These are phyloP conservation scores for Scopulariopsis brevicaulis DNA, from an alignment of 2,329 filamentous ascomycete genomes.

Conservation along the genomic window DNA sequence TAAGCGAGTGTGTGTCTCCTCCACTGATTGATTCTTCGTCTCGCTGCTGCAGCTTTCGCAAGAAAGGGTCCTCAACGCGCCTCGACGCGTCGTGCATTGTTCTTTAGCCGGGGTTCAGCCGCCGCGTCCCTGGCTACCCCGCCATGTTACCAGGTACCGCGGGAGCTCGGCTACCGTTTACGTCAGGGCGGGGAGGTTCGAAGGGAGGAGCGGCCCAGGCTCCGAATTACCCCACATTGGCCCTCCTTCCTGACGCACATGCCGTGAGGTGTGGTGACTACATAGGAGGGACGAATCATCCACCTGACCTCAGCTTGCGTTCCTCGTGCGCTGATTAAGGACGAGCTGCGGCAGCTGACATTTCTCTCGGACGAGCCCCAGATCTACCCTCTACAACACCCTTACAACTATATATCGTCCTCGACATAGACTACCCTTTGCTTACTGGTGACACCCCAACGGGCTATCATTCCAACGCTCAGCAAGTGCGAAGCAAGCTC, in stretches of 20 bases:
- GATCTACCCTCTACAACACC: too few relatives aligned
- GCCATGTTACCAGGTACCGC: neutral
- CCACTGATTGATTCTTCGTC: neutral
- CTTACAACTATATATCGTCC: too few relatives aligned
- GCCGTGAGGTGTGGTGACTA: neutral
- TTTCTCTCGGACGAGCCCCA: neutral
- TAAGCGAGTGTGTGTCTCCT: neutral
- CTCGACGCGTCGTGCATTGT: neutral
- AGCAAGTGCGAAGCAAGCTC: too few relatives aligned
- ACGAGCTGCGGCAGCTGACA: neutral
- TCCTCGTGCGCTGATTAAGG: neutral
- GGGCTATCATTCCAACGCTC: too few relatives aligned
- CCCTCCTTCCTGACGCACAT: neutral
- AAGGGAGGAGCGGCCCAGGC: neutral
- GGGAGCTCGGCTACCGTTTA: neutral
- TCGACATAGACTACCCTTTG: too few relatives aligned
- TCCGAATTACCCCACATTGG: neutral
- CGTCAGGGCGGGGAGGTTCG: neutral
- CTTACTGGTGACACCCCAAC: too few relatives aligned
- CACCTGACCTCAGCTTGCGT: neutral
- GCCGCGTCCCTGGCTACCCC: neutral
- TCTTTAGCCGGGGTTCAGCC: neutral
- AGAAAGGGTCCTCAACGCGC: neutral
- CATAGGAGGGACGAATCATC: neutral
- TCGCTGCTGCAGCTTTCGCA: neutral